Base-by-base conservation (phyloP, 176 grass and related monocot genomes). In the Triticum turgidum region DNA sequence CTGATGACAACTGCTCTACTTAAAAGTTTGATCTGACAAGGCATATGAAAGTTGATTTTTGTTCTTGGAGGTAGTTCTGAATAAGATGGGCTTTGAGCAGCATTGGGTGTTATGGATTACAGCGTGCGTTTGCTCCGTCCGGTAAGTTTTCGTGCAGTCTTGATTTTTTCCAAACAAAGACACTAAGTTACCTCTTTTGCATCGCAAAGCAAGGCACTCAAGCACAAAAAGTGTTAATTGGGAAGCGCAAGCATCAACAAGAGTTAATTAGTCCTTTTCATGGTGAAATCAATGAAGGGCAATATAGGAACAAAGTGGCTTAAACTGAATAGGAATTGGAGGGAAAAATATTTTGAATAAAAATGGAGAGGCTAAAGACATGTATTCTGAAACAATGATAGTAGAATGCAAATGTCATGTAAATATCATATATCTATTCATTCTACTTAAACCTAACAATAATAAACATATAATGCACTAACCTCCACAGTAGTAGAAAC, bases 281-380 rank as follows among this genome's bases (percentile, higher is more conserved):
- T 69, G 66, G 8, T 69, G 32, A 69, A 18, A 69, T 21, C 66
- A 69, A 69, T 69, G 66, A 69, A 35, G 32, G 66, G 32, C 32
- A 69, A 10, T 17, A 69, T 21, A 69, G 32, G 65, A 69, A 69
- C 15, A 24, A 41, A 72, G 37, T 72, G 37, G 5, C 66, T 20
- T 69, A 69, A 37, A 69, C 66, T 69, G 66, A 69, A 37, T 69
- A 69, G 66, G 66, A 69, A 37, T 20, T 69, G 66, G 34, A 69
- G 32, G 66, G 9, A 6, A 69, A 69, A 37, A 21, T 41, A 37
- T 69, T 69, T 25, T 69, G 32, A 18, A 42, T 5, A 22, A 41
- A 72, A 42, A 69, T 37, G 66, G 20, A 20, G 15, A 35, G 17
- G 32, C 66, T 37, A 69, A 69, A 41, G 9, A 42, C 35, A 71